Evolutionary conservation across 352 stramenopile species (phyloP).

Genomic region (Phytophthora syringae): DNA sequence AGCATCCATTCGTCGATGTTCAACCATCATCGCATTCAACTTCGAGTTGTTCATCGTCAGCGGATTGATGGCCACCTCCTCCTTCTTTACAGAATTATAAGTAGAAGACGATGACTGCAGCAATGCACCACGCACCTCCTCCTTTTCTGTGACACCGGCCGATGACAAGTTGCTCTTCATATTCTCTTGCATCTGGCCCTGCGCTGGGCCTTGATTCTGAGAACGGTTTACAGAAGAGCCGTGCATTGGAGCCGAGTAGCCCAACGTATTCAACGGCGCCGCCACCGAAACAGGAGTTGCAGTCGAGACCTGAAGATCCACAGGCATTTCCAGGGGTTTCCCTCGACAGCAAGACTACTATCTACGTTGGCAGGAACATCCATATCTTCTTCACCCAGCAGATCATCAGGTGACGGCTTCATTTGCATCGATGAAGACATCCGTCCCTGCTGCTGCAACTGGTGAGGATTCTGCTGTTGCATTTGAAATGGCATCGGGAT

Average conservation of each 20-base stretch:
- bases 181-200: conserved; percentile 14
- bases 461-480: conserved; percentile 35
- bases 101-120: conserved; percentile 2
- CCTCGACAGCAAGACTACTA: conserved; percentile 28
- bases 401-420: conserved; percentile 61
- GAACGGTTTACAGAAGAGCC: conserved; percentile 11
- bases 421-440: background rate
- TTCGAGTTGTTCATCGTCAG: conserved; percentile 89
- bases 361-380: conserved; percentile 38
- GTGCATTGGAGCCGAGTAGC: conserved; percentile 16
- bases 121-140: conserved; percentile 22
- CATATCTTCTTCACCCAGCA: conserved; percentile 57
- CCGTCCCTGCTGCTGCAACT: conserved; percentile 15
- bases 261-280: conserved; percentile 31
- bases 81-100: conserved; percentile 21
- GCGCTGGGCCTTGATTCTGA: conserved; percentile 18
- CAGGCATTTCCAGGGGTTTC: conserved; percentile 63
- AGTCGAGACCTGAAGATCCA: conserved; percentile 57
- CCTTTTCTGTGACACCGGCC: conserved; percentile 22
- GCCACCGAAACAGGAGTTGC: conserved; percentile 27
- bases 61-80: conserved; percentile 59
- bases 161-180: conserved; percentile 8
- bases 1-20: conserved; percentile 77
- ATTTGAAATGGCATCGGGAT: conserved; percentile 57
- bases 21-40: conserved; percentile 87